Conservation (phyloP, 1,284 basidiomycete genomes). For the Boletus hoseneyae region DNA sequence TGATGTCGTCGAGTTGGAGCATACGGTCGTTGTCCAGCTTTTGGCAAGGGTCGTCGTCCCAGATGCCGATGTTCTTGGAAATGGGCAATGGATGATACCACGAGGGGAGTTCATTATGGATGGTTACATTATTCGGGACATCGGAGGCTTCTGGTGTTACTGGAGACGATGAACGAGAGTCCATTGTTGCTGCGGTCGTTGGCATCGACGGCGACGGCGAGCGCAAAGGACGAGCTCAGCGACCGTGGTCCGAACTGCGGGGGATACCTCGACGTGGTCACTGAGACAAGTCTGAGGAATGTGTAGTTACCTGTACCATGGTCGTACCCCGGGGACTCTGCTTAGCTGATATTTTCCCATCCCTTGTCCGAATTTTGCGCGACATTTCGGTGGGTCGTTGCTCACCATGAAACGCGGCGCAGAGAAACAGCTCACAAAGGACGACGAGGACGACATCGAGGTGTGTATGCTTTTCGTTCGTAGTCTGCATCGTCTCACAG, state of each 20-base stretch:
- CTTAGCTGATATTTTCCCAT: constrained; percentile 26
- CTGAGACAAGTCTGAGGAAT: not conserved
- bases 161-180: constrained; percentile 68
- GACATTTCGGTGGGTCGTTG: constrained; percentile 3
- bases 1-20: constrained; percentile 65
- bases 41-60: constrained; percentile 32
- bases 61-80: constrained; percentile 30
- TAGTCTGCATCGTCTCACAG: constrained; percentile 6
- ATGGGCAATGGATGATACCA: constrained; percentile 55
- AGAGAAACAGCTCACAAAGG: constrained; percentile 68
- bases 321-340: constrained; percentile 20
- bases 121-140: constrained; percentile 43
- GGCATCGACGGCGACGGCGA: constrained; percentile 37
- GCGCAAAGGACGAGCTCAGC: constrained; percentile 4
- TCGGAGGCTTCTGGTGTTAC: constrained; percentile 64
- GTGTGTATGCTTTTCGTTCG: constrained; percentile 20
- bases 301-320: no score
- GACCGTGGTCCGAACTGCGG: constrained; percentile 1
- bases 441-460: constrained; percentile 38
- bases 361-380: not conserved
- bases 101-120: constrained; percentile 52
- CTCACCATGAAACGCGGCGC: constrained; percentile 69
- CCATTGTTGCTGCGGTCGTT: constrained; percentile 50
- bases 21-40: constrained; percentile 51
- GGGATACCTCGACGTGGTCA: not conserved